Base-by-base conservation (phyloP, 352 stramenopile species). In the Pythium dissimile region DNA sequence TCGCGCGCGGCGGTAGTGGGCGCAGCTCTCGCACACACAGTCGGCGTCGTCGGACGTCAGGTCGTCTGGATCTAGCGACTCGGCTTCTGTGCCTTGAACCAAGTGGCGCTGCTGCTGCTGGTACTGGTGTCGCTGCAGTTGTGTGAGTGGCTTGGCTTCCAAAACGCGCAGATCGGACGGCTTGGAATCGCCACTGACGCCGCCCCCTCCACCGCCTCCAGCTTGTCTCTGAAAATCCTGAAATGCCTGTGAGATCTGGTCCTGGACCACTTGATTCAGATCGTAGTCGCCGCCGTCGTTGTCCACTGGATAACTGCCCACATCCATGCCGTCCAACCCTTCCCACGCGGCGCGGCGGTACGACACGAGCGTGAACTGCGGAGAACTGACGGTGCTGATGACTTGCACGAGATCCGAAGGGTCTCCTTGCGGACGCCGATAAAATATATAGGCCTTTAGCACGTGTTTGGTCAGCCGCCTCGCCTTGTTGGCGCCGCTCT, bases 311-410 rank as follows among this genome's bases (percentile, higher is more conserved):
- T 75, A 75, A 54, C 48, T 11, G 52, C 62, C 39, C 55, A 16
- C 21, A 6, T 54, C 45, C 11, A 52, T 32, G 32, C 34, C 28
- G 12, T 55, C 54, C 18, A 37, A 26, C 2, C 45, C 45, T 39
- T 62, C 54, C 54, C 45, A 55, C 5, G 45, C 34, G 5, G 54
- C 44, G 4, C 71, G 71, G 32, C 71, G 71, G 47, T 80, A 75
- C 12, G 71, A 80, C 6, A 77, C 69, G 5, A 80, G 47, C 3
- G 71, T 80, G 41, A 80, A 80, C 9, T 62, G 46, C 4, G 71
- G 71, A 31, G 71, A 80, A 11, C 45, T 59, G 32, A 80, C 71
- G 10, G 72, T 57, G 8, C 62, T 63, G 5, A 80, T 52, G 21
- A 80, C 45, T 45, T 73, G 55, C 8, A 80, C 27, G 0, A 27